phyloP scores from a whole-genome alignment of 805 yeast species.

The Candida sithepensis region DNA sequence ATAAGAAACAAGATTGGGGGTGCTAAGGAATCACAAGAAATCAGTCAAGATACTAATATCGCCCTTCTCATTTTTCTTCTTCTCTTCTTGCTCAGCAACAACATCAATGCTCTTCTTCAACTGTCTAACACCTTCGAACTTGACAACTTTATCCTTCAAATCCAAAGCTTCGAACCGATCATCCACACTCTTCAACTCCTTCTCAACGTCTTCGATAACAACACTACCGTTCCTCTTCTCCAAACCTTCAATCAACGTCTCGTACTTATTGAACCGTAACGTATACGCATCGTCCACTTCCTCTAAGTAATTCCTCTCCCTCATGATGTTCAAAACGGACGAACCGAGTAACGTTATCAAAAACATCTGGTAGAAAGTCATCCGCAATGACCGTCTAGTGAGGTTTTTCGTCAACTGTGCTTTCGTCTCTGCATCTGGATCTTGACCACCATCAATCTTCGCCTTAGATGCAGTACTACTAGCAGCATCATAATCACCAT shows the following conservation, averaged over 20 bases:
- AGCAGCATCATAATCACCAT: too few species aligned
- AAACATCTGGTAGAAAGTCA: slow-evolving; percentile 31
- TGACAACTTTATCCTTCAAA: background rate
- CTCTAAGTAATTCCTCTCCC: slow-evolving; percentile 41
- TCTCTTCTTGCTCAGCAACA: too few species aligned
- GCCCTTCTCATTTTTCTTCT: slow-evolving; percentile 8
- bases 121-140: slow-evolving; percentile 16
- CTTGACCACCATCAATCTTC: slow-evolving; percentile 5
- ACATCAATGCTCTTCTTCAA: slow-evolving; percentile 1
- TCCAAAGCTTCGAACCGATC: slow-evolving; percentile 35
- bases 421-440: background rate
- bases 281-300: slow-evolving; percentile 37
- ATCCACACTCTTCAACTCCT: slow-evolving; percentile 39
- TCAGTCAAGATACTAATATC: slow-evolving; percentile 1
- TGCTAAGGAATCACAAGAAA: background rate
- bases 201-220: slow-evolving; percentile 35
- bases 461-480: too few species aligned
- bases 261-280: slow-evolving; percentile 36
- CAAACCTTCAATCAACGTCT: slow-evolving; percentile 15
- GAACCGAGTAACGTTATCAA: slow-evolving; percentile 32
- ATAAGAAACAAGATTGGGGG: background rate
- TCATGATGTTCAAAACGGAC: slow-evolving; percentile 45
- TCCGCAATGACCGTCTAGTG: slow-evolving; percentile 24
- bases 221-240: slow-evolving; percentile 18
- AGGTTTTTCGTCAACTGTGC: background rate